phyloP scores from a whole-genome alignment of 495 filamentous ascomycete genomes.

The Daldinia childiae region DNA sequence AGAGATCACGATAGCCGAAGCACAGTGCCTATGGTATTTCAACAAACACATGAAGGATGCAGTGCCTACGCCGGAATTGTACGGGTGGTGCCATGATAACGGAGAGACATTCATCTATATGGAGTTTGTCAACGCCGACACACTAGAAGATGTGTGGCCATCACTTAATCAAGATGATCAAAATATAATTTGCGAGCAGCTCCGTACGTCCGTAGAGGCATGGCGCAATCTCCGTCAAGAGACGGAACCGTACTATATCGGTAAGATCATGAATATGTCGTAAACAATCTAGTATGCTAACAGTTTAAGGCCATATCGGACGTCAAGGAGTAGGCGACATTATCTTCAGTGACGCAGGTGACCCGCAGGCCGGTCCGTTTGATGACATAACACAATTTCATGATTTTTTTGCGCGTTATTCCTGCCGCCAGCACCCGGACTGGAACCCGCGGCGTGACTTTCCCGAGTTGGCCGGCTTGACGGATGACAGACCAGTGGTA shows the following conservation, averaged over 20 bases:
- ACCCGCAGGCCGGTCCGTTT: conserved; percentile 52
- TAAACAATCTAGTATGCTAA: conserved; percentile 29
- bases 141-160: not conserved
- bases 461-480: conserved; percentile 51
- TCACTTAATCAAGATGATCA: not conserved
- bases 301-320: conserved; percentile 44
- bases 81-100: conserved; percentile 56
- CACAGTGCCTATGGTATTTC: conserved; percentile 56
- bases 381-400: conserved; percentile 53
- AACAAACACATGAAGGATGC: conserved; percentile 45
- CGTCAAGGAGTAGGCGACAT: conserved; percentile 46
- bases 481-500: conserved; percentile 55
- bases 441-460: conserved; percentile 41
- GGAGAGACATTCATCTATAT: conserved; percentile 59
- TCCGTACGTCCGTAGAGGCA: not conserved
- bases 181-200: not conserved
- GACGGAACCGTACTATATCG: not conserved
- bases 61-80: conserved; percentile 60
- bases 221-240: not conserved
- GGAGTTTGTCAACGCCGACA: conserved; percentile 54
- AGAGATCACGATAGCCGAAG: conserved; percentile 53
- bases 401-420: conserved; percentile 47
- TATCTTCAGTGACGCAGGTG: conserved; percentile 44
- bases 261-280: not conserved
- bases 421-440: conserved; percentile 14